Evolutionary conservation across 1,284 basidiomycete genomes (phyloP), one percentile per base, ranked within the genome.

Genomic region (Cryptococcus floricola): DNA sequence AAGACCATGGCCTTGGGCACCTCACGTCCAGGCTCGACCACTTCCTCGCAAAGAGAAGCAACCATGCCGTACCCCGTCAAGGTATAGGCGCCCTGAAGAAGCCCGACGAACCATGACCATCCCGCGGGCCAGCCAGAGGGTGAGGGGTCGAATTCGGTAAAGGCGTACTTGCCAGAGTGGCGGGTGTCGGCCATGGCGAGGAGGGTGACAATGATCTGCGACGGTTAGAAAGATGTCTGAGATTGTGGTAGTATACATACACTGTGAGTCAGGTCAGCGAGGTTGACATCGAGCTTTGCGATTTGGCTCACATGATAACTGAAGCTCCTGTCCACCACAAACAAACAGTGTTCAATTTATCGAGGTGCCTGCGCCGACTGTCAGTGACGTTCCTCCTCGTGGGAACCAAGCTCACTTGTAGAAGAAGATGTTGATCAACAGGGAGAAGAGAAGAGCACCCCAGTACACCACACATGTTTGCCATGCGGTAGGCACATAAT

Each of bases 301-400:
- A 34, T 34, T 13, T 19, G 25, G 64, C 70, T 63, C 48, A 70
- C 70, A 80, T 76, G 48, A 80, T 55, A 28, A 77, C 74, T 3
- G 76, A 75, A 2, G 70, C 74, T 16, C 65, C 74, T 5, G 77
- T 79, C 78, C 78, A 79, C 59, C 74, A 79, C 55, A 79, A 66
- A 51, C 75, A 77, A 18, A 76, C 49, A 6, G 72, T 78, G 61
- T 79, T 75, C 37, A 75, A 61, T 47, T 63, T 64, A 47, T 75
- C 74, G 9, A 75, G 63, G 52, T 75, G 66, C 25, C 71, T 73
- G 34, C 42, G 19, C 64, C 43, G 39, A 34, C 48, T 19, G 18
- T 34, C n/a, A 16, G 9, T 25, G n/a, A 47, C 16, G 16, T 37
- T 9, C 14, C 13, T 16, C 9, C 27, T n/a, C 8, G 12, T 2